Conservation (phyloP, 352 stramenopile species). For the Bremia lactucae region DNA sequence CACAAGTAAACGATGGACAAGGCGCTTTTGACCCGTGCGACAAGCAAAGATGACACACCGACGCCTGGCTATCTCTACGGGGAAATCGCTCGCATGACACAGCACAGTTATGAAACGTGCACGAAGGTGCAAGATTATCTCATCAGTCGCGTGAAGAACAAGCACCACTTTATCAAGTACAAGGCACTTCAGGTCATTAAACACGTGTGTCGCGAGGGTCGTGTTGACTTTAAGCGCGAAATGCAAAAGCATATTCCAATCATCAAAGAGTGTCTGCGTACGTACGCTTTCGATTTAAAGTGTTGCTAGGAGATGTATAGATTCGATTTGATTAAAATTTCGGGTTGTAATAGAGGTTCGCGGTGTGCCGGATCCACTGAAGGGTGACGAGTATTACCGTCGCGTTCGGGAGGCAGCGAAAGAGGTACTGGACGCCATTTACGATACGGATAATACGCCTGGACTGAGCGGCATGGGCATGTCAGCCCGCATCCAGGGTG, state of each 20-base stretch:
- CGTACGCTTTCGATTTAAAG: conserved; percentile 7
- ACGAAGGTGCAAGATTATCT: conserved; percentile 86
- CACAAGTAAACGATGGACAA: conserved; percentile 84
- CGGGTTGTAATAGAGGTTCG: conserved; percentile 69
- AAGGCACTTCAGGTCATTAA: conserved; percentile 92
- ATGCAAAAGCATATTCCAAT: conserved; percentile 86
- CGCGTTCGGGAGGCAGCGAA: conserved; percentile 88
- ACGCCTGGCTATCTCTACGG: conserved; percentile 95
- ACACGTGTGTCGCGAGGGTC: conserved; percentile 83
- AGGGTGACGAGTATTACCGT: conserved; percentile 91
- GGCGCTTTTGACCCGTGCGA: conserved; percentile 86
- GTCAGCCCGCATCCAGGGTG: conserved; percentile 69
- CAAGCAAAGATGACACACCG: conserved; percentile 87
- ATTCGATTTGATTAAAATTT: conserved; percentile 2
- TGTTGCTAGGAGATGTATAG: neutral
- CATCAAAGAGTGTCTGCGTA: conserved; percentile 90
- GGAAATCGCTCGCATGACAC: conserved; percentile 91
- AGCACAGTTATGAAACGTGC: conserved; percentile 86
- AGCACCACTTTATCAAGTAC: conserved; percentile 92
- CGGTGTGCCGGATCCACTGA: conserved; percentile 87
- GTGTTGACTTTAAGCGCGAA: conserved; percentile 85
- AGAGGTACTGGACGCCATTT: conserved; percentile 92
- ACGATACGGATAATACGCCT: conserved; percentile 73
- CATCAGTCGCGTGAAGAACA: conserved; percentile 87
- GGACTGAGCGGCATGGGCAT: conserved; percentile 65